Evolutionary conservation across 768 basidiomycete species (phyloP).

Genomic region (Boletus reticulatus): DNA sequence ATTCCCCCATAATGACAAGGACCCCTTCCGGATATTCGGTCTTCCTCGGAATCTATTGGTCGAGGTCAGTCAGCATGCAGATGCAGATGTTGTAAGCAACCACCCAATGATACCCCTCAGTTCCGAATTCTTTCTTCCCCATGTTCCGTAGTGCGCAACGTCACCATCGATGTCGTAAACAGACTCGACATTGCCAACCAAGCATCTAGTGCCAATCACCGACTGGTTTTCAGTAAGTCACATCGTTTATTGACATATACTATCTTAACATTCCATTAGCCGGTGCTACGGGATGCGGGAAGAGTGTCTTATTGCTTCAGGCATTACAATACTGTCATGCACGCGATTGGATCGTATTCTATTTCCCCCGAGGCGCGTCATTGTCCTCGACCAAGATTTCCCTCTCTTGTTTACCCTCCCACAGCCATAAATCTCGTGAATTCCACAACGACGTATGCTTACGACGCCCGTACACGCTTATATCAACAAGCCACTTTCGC

Average conservation of each 20-base stretch:
- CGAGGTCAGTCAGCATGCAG: constrained; percentile 51
- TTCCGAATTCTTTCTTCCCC: constrained; percentile 70
- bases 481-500: constrained; percentile 73
- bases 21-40: constrained; percentile 64
- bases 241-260: background rate
- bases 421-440: constrained; percentile 63
- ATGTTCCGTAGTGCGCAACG: constrained; percentile 66
- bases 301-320: constrained; percentile 77
- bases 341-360: constrained; percentile 78
- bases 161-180: constrained; percentile 56
- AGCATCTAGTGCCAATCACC: constrained; percentile 47
- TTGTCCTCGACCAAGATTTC: background rate
- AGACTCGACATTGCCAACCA: constrained; percentile 50
- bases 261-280: constrained; percentile 38
- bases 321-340: constrained; percentile 63
- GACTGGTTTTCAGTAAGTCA: constrained; percentile 65
- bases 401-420: background rate
- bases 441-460: constrained; percentile 68
- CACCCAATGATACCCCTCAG: constrained; percentile 32
- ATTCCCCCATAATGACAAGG: constrained; percentile 44
- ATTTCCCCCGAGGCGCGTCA: constrained; percentile 71
- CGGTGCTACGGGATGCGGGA: constrained; percentile 75
- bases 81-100: background rate
- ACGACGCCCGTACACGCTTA: constrained; percentile 72
- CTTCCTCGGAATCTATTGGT: constrained; percentile 66